These are phyloP conservation scores for Boletales sp. DNA, from an alignment of 768 basidiomycete genomes.

Conservation along the genomic window DNA sequence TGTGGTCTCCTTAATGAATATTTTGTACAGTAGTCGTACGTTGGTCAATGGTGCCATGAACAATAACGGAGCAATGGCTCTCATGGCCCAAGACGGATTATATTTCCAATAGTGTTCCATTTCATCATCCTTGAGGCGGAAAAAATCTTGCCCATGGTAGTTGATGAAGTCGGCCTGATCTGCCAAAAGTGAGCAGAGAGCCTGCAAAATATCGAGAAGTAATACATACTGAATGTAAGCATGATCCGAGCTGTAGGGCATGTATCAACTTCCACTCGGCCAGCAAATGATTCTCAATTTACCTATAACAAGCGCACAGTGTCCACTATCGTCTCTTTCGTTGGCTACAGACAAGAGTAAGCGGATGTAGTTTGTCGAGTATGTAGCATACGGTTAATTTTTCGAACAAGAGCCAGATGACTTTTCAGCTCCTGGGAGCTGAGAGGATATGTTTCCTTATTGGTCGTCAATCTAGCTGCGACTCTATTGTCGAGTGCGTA, in stretches of 20 bases:
- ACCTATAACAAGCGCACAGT: constrained; percentile 23
- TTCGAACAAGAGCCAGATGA: constrained; percentile 23
- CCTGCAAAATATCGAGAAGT: background rate
- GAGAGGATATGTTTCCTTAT: constrained; percentile 22
- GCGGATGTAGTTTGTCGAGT: background rate
- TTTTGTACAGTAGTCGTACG: constrained; percentile 41
- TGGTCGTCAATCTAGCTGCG: constrained; percentile 26
- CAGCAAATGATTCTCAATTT: background rate
- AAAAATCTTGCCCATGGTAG: constrained; percentile 41
- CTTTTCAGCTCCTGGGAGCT: constrained; percentile 16
- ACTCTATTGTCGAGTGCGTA: background rate
- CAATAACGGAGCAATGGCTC: constrained; percentile 37
- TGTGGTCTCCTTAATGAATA: constrained; percentile 48
- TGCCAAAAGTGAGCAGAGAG: constrained; percentile 14
- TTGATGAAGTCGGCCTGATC: constrained; percentile 36
- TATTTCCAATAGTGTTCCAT: constrained; percentile 27
- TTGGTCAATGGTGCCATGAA: constrained; percentile 51
- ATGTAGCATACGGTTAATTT: constrained; percentile 18
- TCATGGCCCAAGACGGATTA: constrained; percentile 36
- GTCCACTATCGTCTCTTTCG: constrained; percentile 5
- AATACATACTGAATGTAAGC: constrained; percentile 24
- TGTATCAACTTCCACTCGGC: constrained; percentile 4
- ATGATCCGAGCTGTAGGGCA: constrained; percentile 26
- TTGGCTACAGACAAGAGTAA: constrained; percentile 13
- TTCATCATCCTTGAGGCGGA: constrained; percentile 36